Percentiles rank a stretch among this genome's conserved stretches.
Evolutionary conservation across 306 rosid genomes (phyloP).

Genomic region (Inga oerstediana): DNA sequence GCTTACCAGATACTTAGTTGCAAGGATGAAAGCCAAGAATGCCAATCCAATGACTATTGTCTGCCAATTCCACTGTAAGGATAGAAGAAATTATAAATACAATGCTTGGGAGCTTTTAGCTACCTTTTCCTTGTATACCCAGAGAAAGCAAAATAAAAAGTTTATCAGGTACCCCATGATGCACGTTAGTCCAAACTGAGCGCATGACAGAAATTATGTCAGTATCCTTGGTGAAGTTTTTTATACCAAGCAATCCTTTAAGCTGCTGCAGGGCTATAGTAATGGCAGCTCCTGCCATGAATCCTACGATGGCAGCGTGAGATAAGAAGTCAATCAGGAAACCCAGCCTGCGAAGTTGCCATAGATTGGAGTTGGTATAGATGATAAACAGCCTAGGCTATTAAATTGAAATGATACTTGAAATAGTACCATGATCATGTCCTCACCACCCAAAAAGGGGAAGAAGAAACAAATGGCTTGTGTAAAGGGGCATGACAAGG

Average conservation of each 20-base stretch:
- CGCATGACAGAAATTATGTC: slow-evolving; percentile 74
- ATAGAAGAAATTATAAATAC: slow-evolving; percentile 16
- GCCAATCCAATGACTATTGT: slow-evolving; percentile 70
- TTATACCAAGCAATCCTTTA: slow-evolving; percentile 79
- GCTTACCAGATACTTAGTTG: slow-evolving; percentile 67
- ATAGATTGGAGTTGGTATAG: not conserved
- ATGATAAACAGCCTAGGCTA: not conserved
- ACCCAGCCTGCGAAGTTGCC: slow-evolving; percentile 61
- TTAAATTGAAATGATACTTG: too few species aligned
- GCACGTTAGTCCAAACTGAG: slow-evolving; percentile 54
- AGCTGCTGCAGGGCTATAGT: slow-evolving; percentile 90
- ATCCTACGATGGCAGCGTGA: slow-evolving; percentile 89
- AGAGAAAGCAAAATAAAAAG: slow-evolving; percentile 12
- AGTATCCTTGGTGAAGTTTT: slow-evolving; percentile 63
- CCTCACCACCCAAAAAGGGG: too few species aligned
- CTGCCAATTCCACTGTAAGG: slow-evolving; percentile 92
- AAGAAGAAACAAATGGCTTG: not conserved
- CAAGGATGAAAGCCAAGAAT: slow-evolving; percentile 65
- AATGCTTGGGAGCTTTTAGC: not conserved
- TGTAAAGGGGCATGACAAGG: not conserved
- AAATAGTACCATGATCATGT: too few species aligned
- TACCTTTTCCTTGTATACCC: not conserved
- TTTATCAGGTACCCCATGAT: slow-evolving; percentile 68
- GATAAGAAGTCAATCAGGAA: slow-evolving; percentile 87
- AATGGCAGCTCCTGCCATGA: slow-evolving; percentile 92